phyloP scores from a whole-genome alignment of 192 early-diverging fungal genomes.

The Spinellus fusiger region DNA sequence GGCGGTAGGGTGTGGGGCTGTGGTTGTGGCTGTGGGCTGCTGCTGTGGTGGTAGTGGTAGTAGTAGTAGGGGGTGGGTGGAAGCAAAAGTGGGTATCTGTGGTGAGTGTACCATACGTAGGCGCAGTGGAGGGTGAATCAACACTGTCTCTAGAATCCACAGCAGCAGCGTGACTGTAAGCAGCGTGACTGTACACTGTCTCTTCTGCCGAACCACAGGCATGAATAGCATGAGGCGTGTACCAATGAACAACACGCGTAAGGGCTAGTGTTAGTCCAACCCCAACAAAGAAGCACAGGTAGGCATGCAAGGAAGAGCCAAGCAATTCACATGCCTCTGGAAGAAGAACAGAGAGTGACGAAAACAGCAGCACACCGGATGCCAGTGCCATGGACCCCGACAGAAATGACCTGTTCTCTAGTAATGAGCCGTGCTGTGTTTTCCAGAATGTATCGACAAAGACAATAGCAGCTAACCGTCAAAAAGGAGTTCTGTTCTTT shows the following conservation, averaged over 20 bases:
- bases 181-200: background rate
- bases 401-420: conserved; percentile 14
- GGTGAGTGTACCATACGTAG: conserved; percentile 19
- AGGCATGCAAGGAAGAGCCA: background rate
- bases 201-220: conserved; percentile 6
- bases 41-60: background rate
- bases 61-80: conserved; percentile 6
- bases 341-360: conserved; percentile 23
- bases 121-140: too few species aligned
- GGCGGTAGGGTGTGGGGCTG: background rate
- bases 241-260: conserved; percentile 14
- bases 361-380: conserved; percentile 25
- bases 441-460: conserved; percentile 22
- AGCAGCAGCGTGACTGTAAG: background rate
- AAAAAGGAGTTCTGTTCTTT: background rate
- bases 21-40: background rate
- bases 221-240: conserved; percentile 25
- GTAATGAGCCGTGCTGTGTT: background rate
- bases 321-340: conserved; percentile 18
- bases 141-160: background rate
- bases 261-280: conserved; percentile 15
- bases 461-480: conserved; percentile 22
- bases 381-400: conserved; percentile 22
- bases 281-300: conserved; percentile 19
- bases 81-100: conserved; percentile 21